Conservation (phyloP, 805 yeast species). For the Candida tibetensis region DNA sequence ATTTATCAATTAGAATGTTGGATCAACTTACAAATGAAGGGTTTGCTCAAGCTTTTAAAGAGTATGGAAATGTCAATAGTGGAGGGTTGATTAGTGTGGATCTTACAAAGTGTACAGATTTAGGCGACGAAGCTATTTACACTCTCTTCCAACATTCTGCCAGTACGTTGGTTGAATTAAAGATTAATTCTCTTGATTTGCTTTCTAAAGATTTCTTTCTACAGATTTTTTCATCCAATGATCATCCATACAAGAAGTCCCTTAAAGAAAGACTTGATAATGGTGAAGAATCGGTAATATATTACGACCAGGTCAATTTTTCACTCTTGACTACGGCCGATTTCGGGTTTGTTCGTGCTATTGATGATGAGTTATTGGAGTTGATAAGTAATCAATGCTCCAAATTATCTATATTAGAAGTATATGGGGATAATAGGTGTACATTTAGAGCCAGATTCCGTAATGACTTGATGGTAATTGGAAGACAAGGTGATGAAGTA, state of each 20-base stretch:
- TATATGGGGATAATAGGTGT: slow-evolving; percentile 75
- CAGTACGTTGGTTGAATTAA: slow-evolving; percentile 63
- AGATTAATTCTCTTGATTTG: slow-evolving; percentile 67
- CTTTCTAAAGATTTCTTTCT: slow-evolving; percentile 52
- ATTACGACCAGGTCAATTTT: slow-evolving; percentile 25
- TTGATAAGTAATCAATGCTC: slow-evolving; percentile 58
- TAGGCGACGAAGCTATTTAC: slow-evolving; percentile 62
- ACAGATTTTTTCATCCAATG: slow-evolving; percentile 40
- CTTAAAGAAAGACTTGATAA: slow-evolving; percentile 13
- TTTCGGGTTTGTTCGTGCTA: slow-evolving; percentile 73
- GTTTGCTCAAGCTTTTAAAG: slow-evolving; percentile 52
- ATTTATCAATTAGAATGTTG: slow-evolving; percentile 55
- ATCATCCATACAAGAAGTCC: slow-evolving; percentile 21
- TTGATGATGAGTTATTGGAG: slow-evolving; percentile 68
- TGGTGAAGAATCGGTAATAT: slow-evolving; percentile 9
- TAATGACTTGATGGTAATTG: slow-evolving; percentile 60
- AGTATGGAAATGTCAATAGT: slow-evolving; percentile 47
- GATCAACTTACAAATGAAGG: slow-evolving; percentile 73
- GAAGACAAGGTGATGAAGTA: slow-evolving; percentile 53
- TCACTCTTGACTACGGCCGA: slow-evolving; percentile 70
- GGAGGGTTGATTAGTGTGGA: slow-evolving; percentile 60
- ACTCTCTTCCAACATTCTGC: slow-evolving; percentile 63
- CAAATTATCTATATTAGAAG: slow-evolving; percentile 64
- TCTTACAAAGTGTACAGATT: slow-evolving; percentile 60
- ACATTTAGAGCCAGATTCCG: slow-evolving; percentile 53